Conservation (phyloP, 129 eudicot genomes). For the sunflower (Helianthus annuus) region DNA sequence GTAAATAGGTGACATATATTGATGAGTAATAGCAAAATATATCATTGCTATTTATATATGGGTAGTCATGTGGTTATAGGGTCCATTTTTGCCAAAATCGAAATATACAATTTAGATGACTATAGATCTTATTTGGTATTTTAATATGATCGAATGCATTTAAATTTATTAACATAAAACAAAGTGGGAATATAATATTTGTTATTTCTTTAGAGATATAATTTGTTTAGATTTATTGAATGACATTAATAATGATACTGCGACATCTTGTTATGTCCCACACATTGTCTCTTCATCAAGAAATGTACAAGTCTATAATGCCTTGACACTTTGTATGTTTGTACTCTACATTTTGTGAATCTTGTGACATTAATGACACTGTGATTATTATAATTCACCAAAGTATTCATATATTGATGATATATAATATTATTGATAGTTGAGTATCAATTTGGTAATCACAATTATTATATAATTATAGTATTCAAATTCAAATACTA, state of each 20-base stretch:
- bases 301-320: neutral
- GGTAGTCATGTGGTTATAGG: neutral
- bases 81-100: slow-evolving; percentile 2
- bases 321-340: slow-evolving; percentile 14
- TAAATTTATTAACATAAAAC: slow-evolving; percentile 7
- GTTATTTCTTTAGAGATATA: neutral
- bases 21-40: neutral
- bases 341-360: slow-evolving; percentile 5
- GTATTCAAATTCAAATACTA: no score
- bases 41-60: neutral
- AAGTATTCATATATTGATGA: neutral
- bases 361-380: neutral
- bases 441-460: neutral
- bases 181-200: slow-evolving; percentile 1
- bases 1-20: neutral
- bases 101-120: slow-evolving; percentile 6
- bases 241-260: neutral
- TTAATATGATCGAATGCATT: neutral
- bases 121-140: neutral
- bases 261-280: slow-evolving; percentile 17
- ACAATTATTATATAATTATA: neutral
- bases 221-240: neutral
- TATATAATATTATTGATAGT: neutral
- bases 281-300: neutral
- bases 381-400: neutral